Evolutionary conservation across 257 asterid species (phyloP).

Genomic region (Fraxinus anomala): DNA sequence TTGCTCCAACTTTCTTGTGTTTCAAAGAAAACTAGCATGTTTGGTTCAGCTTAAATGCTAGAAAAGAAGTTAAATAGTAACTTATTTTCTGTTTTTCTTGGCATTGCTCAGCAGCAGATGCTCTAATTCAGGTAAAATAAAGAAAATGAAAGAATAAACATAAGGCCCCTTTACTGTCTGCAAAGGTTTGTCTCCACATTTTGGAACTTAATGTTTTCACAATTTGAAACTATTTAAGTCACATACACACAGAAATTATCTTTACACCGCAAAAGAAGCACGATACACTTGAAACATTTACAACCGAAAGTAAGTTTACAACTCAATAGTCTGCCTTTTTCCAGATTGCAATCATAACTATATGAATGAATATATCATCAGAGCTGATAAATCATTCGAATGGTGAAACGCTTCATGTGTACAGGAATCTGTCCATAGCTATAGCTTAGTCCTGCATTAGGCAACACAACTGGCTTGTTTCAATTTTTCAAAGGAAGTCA

Average conservation of each 20-base stretch:
- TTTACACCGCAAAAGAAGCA: background rate
- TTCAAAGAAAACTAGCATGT: too few relatives aligned
- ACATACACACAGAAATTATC: background rate
- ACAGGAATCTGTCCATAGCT: conserved; percentile 19
- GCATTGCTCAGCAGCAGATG: too few relatives aligned
- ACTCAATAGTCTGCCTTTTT: background rate
- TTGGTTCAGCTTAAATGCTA: too few relatives aligned
- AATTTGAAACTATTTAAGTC: too few relatives aligned
- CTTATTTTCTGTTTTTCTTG: too few relatives aligned
- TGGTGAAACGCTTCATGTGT: conserved; percentile 14
- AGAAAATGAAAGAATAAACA: too few relatives aligned
- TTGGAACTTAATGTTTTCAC: too few relatives aligned
- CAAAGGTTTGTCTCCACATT: too few relatives aligned
- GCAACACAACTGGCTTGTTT: conserved; percentile 13
- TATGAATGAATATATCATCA: background rate
- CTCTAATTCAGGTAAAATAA: too few relatives aligned
- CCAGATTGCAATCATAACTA: background rate
- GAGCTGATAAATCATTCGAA: background rate
- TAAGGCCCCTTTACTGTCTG: too few relatives aligned
- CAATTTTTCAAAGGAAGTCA: conserved; percentile 1
- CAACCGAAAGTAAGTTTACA: background rate
- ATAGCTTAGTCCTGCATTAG: conserved; percentile 12
- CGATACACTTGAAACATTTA: background rate
- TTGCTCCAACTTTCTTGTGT: too few relatives aligned
- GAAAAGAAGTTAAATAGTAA: too few relatives aligned